These are phyloP conservation scores for Asterochloris erici DNA, from an alignment of 139 green algal genomes.

Conservation along the genomic window DNA sequence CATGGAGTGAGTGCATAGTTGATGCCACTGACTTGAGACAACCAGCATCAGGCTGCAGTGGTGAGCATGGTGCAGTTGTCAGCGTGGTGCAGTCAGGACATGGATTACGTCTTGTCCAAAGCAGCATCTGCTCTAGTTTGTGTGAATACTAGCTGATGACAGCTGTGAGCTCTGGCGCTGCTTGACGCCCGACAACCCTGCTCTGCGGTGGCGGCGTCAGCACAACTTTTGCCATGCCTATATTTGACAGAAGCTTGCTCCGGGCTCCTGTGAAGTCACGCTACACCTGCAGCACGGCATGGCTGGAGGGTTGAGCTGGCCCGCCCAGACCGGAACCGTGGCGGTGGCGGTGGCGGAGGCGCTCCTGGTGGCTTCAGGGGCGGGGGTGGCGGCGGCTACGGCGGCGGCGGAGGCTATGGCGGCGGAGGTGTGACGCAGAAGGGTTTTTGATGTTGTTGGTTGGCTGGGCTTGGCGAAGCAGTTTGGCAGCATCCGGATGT, in stretches of 20 bases:
- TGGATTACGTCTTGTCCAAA: not conserved
- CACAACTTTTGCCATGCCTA: not conserved
- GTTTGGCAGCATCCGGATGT: too few relatives aligned
- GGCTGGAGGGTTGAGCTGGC: conserved; percentile 12
- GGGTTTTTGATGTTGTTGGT: too few relatives aligned
- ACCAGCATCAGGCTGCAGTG: not conserved
- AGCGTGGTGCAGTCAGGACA: too few relatives aligned
- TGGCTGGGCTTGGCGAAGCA: too few relatives aligned
- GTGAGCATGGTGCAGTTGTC: not conserved
- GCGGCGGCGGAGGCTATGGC: too few relatives aligned
- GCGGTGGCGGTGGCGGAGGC: not conserved
- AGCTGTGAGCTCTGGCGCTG: not conserved
- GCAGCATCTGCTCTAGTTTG: not conserved
- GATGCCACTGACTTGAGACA: not conserved
- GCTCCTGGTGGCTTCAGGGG: too few relatives aligned
- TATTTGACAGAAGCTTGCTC: not conserved
- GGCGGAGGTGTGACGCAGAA: too few relatives aligned
- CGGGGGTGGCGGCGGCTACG: too few relatives aligned
- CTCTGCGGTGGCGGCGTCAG: not conserved
- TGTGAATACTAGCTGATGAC: not conserved
- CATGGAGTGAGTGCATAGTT: not conserved
- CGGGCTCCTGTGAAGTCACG: not conserved
- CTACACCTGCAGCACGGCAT: not conserved
- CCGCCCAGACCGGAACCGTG: not conserved
- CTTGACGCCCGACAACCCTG: not conserved